Evolutionary conservation across 78 protist species (phyloP), one percentile per base, ranked within the genome.

Genomic region (Dictyostelium firmibasis): DNA sequence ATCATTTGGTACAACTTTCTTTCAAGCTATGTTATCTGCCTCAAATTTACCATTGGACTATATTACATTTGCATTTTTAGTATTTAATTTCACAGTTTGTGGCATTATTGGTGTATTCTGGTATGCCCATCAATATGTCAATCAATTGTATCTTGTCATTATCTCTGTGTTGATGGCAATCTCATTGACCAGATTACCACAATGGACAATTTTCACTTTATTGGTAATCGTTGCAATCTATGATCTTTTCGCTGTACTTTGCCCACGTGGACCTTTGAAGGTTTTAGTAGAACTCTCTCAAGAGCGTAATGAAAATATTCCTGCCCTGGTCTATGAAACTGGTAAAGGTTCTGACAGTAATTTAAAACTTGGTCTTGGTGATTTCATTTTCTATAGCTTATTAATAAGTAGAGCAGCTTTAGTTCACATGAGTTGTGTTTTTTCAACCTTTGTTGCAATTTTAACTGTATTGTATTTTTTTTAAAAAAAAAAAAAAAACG

Each of bases 291-390:
- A 99, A 78, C 83, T 89, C 5, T 97, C 99, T 0, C 98, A 99
- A 87, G 97, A 97, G 43, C 92, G 99, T 14, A 41, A 95, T 79
- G 99, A 98, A 53, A 97, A 98, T 5, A 93, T 98, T 62, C 99
- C 99, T 1, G 99, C 98, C 1, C 93, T 98, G 4, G 43, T 99
- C 29, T 99, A 99, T 85, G 92, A 91, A 29, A 89, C 85, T 31
- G 53, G 69, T 14, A 81, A 62, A 62, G 88, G 50, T 11, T 62
- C 75, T 29, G 81, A 36, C 31, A 25, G 97, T 33, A 33, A 69
- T 35, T 83, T 98, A 35, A 98, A 98, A 92, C 98, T 99, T 5
- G 99, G 99, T 60, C 98, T 99, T 3, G 99, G 99, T 14, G 99
- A 99, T 95, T 99, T 99, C 72, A 96, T 99, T 31, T 99, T 99